phyloP scores from a whole-genome alignment of 768 basidiomycete genomes.

The Strobilomyces dryophilus region DNA sequence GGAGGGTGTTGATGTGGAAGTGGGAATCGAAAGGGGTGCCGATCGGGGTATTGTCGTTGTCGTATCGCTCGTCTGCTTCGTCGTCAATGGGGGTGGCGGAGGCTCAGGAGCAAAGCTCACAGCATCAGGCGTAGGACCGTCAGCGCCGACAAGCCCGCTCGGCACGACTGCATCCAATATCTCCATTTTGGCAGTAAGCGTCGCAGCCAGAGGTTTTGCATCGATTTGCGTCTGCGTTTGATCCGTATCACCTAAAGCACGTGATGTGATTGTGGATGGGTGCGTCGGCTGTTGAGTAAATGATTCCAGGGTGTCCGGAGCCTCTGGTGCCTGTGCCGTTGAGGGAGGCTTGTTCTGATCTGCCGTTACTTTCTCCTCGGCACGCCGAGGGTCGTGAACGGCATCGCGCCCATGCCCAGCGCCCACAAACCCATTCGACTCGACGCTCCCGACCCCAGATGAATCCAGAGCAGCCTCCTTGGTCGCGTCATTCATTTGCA shows the following conservation, averaged over 20 bases:
- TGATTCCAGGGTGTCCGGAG: neutral
- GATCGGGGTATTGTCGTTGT: neutral
- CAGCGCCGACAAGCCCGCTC: conserved; percentile 12
- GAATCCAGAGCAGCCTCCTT: neutral
- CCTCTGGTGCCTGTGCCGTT: neutral
- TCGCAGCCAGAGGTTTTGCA: conserved; percentile 2
- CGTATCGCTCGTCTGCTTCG: conserved; percentile 17
- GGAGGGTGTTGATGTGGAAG: conserved; percentile 7
- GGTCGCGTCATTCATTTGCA: conserved; percentile 7
- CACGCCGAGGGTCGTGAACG: neutral
- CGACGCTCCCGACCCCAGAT: neutral
- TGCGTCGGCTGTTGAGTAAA: neutral
- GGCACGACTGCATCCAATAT: conserved; percentile 20
- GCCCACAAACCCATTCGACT: conserved; percentile 1
- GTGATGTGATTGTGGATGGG: neutral
- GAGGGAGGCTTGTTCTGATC: neutral
- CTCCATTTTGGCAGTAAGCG: conserved; percentile 24
- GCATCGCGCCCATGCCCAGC: neutral
- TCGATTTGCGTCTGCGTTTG: conserved; percentile 8
- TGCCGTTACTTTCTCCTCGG: neutral
- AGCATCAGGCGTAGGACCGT: conserved; percentile 20
- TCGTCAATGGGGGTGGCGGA: conserved; percentile 30
- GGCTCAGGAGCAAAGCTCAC: conserved; percentile 30
- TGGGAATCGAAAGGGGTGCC: conserved; percentile 1
- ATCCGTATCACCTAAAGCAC: conserved; percentile 1